These are phyloP conservation scores for Kuraishia floccosa DNA, from an alignment of 805 yeast genomes.

Conservation along the genomic window DNA sequence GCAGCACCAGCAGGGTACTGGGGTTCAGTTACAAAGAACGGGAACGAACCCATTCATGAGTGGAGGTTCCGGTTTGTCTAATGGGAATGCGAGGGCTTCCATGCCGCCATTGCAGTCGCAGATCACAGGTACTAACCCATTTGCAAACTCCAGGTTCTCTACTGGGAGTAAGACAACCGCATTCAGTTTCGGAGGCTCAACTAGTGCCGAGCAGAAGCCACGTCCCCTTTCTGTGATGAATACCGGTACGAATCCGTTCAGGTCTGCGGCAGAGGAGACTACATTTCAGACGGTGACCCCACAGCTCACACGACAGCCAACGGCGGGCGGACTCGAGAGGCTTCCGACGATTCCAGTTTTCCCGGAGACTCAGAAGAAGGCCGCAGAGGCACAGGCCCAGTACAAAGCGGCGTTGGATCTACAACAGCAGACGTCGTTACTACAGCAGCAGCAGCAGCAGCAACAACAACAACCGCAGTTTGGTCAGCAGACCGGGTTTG, in stretches of 20 bases:
- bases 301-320: slow-evolving; percentile 35
- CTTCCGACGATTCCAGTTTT: slow-evolving; percentile 59
- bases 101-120: slow-evolving; percentile 1
- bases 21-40: too few species aligned
- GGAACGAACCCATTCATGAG: slow-evolving; percentile 18
- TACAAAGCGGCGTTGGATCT: slow-evolving; percentile 10
- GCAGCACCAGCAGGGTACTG: too few species aligned
- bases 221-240: slow-evolving; percentile 4
- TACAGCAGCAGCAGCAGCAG: slow-evolving; percentile 5
- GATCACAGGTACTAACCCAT: slow-evolving; percentile 14
- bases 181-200: not conserved
- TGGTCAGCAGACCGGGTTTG: too few species aligned
- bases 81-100: slow-evolving; percentile 2
- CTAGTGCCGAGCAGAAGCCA: not conserved
- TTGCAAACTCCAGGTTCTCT: slow-evolving; percentile 12
- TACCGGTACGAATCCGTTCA: slow-evolving; percentile 57
- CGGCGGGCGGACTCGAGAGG: slow-evolving; percentile 66
- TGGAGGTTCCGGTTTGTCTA: slow-evolving; percentile 2
- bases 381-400: slow-evolving; percentile 9
- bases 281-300: slow-evolving; percentile 7
- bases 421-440: slow-evolving; percentile 9
- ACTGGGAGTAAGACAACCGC: slow-evolving; percentile 1
- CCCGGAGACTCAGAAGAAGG: slow-evolving; percentile 38
- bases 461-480: slow-evolving; percentile 3
- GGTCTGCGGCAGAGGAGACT: slow-evolving; percentile 18